phyloP scores from a whole-genome alignment of 139 green algal genomes.

The Tetraselmis chui region DNA sequence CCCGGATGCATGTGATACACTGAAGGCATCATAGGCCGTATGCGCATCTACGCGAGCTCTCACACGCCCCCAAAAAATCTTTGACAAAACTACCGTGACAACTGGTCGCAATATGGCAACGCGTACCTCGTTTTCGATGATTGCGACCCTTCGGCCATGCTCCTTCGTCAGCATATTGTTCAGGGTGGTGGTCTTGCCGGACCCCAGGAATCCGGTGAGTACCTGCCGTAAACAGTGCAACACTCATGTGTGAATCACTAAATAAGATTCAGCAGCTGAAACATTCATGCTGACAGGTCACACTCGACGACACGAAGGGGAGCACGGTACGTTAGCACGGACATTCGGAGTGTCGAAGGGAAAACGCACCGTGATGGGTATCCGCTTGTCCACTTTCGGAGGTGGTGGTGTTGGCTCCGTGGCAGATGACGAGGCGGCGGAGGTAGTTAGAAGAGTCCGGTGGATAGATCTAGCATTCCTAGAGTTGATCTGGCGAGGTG shows the following conservation, averaged over 20 bases:
- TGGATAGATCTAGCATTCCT: no score
- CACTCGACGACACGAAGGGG: neutral
- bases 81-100: no score
- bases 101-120: no score
- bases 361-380: conserved; percentile 53
- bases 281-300: no score
- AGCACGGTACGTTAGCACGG: neutral
- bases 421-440: neutral
- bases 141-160: conserved; percentile 82
- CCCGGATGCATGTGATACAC: neutral
- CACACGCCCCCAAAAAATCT: no score
- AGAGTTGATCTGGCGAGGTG: no score
- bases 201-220: conserved; percentile 92
- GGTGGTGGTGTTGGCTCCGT: neutral
- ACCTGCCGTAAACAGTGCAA: conserved; percentile 41
- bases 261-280: neutral
- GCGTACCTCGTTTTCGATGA: conserved; percentile 75
- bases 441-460: no score
- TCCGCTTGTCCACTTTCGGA: conserved; percentile 27
- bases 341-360: neutral
- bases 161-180: conserved; percentile 83
- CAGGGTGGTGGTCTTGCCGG: conserved; percentile 83
- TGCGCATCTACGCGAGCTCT: neutral
- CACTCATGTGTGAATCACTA: neutral
- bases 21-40: neutral